A percentile compares a stretch with the other conserved stretches of the same genome.
Evolutionary conservation across 306 rosid genomes (phyloP).

Genomic region (Oemleria cerasiformis): DNA sequence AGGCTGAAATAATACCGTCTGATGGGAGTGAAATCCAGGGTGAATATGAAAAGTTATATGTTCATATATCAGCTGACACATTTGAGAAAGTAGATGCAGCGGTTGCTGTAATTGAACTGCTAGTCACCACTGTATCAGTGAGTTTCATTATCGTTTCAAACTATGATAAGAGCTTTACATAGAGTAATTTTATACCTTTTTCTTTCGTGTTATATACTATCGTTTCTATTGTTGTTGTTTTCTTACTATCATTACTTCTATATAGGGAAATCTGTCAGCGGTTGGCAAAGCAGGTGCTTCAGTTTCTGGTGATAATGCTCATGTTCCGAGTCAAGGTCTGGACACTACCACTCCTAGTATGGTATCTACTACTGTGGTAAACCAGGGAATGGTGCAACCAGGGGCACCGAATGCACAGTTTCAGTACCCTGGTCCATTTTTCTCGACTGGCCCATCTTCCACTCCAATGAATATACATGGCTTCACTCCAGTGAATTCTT

Average conservation of each 20-base stretch:
- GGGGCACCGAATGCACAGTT: slow-evolving; percentile 38
- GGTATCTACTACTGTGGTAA: slow-evolving; percentile 33
- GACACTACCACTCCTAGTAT: slow-evolving; percentile 29
- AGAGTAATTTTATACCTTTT: background rate
- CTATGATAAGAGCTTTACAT: slow-evolving; percentile 3
- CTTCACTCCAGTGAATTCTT: slow-evolving; percentile 41
- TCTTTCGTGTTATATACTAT: background rate
- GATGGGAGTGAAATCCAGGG: slow-evolving; percentile 49
- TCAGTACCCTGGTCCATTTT: slow-evolving; percentile 59
- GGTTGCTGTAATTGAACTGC: slow-evolving; percentile 71
- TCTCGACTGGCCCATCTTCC: slow-evolving; percentile 44
- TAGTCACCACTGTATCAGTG: slow-evolving; percentile 76
- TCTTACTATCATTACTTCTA: slow-evolving; percentile 21
- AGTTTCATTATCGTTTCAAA: slow-evolving; percentile 39
- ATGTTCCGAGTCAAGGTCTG: slow-evolving; percentile 37
- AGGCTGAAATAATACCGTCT: slow-evolving; percentile 65
- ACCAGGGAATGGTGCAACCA: slow-evolving; percentile 45
- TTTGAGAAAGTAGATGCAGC: slow-evolving; percentile 93
- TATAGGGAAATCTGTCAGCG: slow-evolving; percentile 71
- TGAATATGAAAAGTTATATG: slow-evolving; percentile 61
- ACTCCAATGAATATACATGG: slow-evolving; percentile 39
- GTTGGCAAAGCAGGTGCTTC: slow-evolving; percentile 41
- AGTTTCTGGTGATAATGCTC: slow-evolving; percentile 36
- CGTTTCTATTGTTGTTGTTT: slow-evolving; percentile 12
- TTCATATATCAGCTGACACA: slow-evolving; percentile 75